phyloP scores from a whole-genome alignment of 148 eudicot genomes.

The Dysphania ambrosioides region DNA sequence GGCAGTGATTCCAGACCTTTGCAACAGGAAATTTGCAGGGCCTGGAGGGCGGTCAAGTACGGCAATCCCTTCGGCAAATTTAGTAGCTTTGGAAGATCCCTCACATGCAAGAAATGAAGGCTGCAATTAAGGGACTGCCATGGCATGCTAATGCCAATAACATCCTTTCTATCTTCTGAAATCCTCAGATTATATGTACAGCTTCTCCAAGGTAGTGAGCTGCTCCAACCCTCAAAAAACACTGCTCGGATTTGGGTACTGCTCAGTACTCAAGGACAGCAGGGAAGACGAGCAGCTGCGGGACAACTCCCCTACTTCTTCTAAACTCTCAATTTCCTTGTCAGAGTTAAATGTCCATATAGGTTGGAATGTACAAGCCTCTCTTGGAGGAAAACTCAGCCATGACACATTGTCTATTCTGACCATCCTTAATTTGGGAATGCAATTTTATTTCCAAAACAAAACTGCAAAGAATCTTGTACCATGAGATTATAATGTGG shows the following conservation, averaged over 20 bases:
- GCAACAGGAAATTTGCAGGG: constrained; percentile 2
- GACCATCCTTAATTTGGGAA: not conserved
- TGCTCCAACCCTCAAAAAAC: constrained; percentile 17
- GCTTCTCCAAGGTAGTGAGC: constrained; percentile 23
- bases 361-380: not conserved
- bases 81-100: constrained; percentile 4
- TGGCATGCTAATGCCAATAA: not conserved
- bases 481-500: not conserved
- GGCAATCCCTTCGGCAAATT: constrained; percentile 25
- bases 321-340: constrained; percentile 5
- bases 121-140: not conserved
- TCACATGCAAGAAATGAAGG: constrained; percentile 12
- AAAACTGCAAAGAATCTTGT: not conserved
- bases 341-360: not conserved
- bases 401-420: not conserved
- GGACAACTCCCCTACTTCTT: constrained; percentile 14
- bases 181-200: not conserved
- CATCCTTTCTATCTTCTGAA: constrained; percentile 3
- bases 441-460: not conserved
- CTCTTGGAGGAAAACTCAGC: constrained; percentile 2
- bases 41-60: constrained; percentile 19
- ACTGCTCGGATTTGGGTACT: constrained; percentile 1
- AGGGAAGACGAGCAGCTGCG: constrained; percentile 26
- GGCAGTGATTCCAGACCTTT: constrained; percentile 26
- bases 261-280: not conserved